Evolutionary conservation across 352 stramenopile genomes (phyloP), one percentile per base, ranked within the genome.

Genomic region (Bremia lactucae): DNA sequence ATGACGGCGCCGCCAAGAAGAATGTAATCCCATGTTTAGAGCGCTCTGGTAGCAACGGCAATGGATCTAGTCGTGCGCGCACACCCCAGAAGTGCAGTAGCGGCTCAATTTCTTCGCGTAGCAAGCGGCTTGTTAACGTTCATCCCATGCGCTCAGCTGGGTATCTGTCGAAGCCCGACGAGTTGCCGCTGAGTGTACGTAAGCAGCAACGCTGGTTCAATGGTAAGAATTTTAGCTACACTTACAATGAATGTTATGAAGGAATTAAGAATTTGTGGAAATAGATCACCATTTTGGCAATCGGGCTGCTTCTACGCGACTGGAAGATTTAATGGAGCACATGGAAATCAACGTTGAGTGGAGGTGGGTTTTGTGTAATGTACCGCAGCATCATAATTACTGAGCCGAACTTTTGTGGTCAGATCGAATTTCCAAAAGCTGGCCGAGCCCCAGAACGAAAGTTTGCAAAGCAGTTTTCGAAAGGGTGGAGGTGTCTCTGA

Each of bases 171-270:
- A 77, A 80, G 36, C 73, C 72, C 9, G 85, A 87, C 28, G 68
- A 87, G 35, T 56, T 87, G 26, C 77, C 77, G 0, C 31, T 84
- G 13, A 72, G 77, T 21, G 45, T 62, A 21, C 73, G 77, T 22
- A 85, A 87, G 50, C 77, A 89, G 53, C 73, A 87, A 53, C 73
- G 77, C n/a, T 89, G 77, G 77, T 80, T 85, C 40, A 89, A 89
- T 26, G 77, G 77, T 87, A 26, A 36, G 29, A 59, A 6, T 31
- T 26, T 20, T 28, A 9, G 20, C 20, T 24, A 29, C 19, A 8
- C 3, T 46, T 15, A 31, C 20, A 6, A 29, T n/a, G 16, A 24
- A 25, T 21, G 33, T 23, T 14, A n/a, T 24, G 2, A 6, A n/a
- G 20, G 15, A 5, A 31, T 28, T 58, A 18, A 55, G 23, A 15